These are phyloP conservation scores for Saccharomyces cerevisiae DNA, from an alignment of 805 yeast genomes.

Conservation along the genomic window DNA sequence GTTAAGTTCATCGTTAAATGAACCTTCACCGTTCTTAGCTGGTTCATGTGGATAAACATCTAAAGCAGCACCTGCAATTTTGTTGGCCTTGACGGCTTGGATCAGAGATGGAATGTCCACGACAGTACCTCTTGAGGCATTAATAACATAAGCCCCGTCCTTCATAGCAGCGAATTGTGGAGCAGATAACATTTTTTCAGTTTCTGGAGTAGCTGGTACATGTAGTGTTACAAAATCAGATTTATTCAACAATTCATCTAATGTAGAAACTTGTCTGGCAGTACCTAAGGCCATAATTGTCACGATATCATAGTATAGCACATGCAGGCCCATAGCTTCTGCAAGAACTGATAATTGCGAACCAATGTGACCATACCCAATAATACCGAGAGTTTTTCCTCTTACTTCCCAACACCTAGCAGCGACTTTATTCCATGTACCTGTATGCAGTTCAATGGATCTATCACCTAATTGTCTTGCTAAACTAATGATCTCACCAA, in stretches of 20 bases:
- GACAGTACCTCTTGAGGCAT: conserved; percentile 94
- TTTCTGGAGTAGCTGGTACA: conserved; percentile 87
- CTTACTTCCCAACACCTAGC: conserved; percentile 96
- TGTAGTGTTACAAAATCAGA: conserved; percentile 87
- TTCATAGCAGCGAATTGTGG: conserved; percentile 92
- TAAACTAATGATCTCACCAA: conserved; percentile 82
- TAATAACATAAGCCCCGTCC: conserved; percentile 83
- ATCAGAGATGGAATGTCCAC: conserved; percentile 88
- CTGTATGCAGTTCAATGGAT: conserved; percentile 85
- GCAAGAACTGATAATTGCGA: conserved; percentile 90
- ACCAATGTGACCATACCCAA: conserved; percentile 97
- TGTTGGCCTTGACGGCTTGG: conserved; percentile 81
- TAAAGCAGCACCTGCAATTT: conserved; percentile 90
- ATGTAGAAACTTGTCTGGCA: conserved; percentile 78
- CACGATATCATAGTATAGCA: conserved; percentile 76
- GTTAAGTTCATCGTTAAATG: conserved; percentile 64
- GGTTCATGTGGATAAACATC: conserved; percentile 96
- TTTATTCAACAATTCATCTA: conserved; percentile 65
- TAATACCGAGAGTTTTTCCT: conserved; percentile 91
- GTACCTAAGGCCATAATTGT: conserved; percentile 94
- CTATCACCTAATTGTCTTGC: conserved; percentile 95
- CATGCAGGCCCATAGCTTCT: conserved; percentile 94
- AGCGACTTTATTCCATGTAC: conserved; percentile 92
- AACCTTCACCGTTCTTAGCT: conserved; percentile 80
- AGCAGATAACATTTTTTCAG: conserved; percentile 75